Percentiles rank a stretch among this genome's conserved stretches.
Evolutionary conservation across 192 early-diverging fungal species (phyloP).

Genomic region (Backusella macrospora): DNA sequence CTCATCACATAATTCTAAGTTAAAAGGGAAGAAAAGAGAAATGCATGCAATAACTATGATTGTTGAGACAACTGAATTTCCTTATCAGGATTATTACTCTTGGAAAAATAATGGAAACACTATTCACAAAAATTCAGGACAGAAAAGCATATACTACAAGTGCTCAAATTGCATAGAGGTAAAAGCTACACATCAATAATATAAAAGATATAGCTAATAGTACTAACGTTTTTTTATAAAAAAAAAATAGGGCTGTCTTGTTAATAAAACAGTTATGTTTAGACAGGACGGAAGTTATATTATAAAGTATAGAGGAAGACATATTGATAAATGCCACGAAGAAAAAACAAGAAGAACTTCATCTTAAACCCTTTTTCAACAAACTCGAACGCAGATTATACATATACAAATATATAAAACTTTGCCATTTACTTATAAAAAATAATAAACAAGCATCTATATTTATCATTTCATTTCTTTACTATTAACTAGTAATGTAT

Average conservation of each 20-base stretch:
- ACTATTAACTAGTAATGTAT: no score
- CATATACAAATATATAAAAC: no score
- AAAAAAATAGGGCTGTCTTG: conserved; percentile 35
- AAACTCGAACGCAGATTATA: background rate
- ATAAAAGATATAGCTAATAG: background rate
- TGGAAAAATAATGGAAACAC: conserved; percentile 50
- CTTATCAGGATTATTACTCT: conserved; percentile 39
- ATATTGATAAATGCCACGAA: conserved; percentile 50
- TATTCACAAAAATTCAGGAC: conserved; percentile 39
- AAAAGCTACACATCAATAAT: conserved; percentile 26
- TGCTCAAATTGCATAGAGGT: conserved; percentile 44
- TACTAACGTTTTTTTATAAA: background rate
- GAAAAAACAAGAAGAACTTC: conserved; percentile 29
- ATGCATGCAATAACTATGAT: conserved; percentile 62
- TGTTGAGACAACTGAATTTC: conserved; percentile 47
- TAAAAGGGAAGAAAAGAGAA: conserved; percentile 55
- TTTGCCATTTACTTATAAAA: no score
- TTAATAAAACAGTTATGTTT: conserved; percentile 60
- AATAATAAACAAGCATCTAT: no score
- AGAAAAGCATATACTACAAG: conserved; percentile 46
- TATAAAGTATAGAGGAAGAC: conserved; percentile 58
- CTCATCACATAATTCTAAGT: background rate
- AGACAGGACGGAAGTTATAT: conserved; percentile 52
- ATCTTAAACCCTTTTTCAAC: background rate
- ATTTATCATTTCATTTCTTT: no score